Conservation (phyloP, 352 stramenopile genomes). For the Pythium diclinum region DNA sequence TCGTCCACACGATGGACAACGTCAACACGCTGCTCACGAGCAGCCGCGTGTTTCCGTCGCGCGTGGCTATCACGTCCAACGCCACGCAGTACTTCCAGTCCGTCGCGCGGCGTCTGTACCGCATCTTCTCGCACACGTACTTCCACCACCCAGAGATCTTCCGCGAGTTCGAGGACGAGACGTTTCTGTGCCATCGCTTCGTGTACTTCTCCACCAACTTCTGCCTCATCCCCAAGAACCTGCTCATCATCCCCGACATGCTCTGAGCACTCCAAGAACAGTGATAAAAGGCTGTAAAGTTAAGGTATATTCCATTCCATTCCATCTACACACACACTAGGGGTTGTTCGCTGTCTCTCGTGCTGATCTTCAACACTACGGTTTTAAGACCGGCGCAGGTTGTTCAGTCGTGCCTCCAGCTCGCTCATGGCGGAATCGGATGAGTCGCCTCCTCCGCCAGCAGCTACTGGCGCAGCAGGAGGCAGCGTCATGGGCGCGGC, state of each 20-base stretch:
- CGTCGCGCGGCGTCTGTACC: slow-evolving; percentile 74
- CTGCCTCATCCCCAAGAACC: slow-evolving; percentile 76
- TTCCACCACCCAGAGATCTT: slow-evolving; percentile 81
- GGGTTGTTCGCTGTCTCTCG: not conserved
- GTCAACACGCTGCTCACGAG: slow-evolving; percentile 82
- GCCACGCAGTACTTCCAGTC: slow-evolving; percentile 86
- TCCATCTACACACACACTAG: slow-evolving; percentile 1
- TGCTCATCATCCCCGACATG: slow-evolving; percentile 84
- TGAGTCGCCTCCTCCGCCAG: slow-evolving; percentile 26
- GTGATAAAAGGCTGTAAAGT: not conserved
- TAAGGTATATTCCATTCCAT: slow-evolving; percentile 10
- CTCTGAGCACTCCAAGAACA: not conserved
- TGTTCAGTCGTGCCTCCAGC: slow-evolving; percentile 96
- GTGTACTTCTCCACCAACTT: slow-evolving; percentile 80
- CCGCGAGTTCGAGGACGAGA: slow-evolving; percentile 66
- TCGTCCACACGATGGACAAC: slow-evolving; percentile 85
- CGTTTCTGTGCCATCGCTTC: slow-evolving; percentile 81
- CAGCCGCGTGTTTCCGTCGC: slow-evolving; percentile 76
- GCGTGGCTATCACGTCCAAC: slow-evolving; percentile 72
- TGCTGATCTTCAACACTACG: not conserved
- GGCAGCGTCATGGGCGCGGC: slow-evolving; percentile 40
- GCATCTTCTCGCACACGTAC: slow-evolving; percentile 84
- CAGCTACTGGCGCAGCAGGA: slow-evolving; percentile 55
- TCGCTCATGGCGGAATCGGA: slow-evolving; percentile 90
- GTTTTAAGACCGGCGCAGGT: slow-evolving; percentile 83